A percentile compares a stretch with the other conserved stretches of the same genome.
Evolutionary conservation across 164 flowering plant genomes (phyloP).

Genomic region (Stephania yunnanensis): DNA sequence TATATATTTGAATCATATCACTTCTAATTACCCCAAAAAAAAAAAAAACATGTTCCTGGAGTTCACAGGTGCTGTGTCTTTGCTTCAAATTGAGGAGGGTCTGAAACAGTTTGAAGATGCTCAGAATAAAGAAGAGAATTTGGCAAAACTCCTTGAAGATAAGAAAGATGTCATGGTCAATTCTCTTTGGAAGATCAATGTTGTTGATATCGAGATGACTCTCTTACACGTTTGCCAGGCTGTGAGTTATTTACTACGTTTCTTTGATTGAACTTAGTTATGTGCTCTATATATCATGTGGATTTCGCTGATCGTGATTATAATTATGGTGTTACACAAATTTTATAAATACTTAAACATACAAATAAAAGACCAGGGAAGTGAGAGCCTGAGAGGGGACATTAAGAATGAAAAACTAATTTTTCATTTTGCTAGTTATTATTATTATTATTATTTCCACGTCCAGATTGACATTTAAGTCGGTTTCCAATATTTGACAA

Average conservation of each 20-base stretch:
- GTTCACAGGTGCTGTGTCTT: constrained; percentile 65
- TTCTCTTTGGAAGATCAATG: constrained; percentile 92
- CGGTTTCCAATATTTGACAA: too few species aligned
- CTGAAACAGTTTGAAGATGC: constrained; percentile 49
- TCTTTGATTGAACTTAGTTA: background rate
- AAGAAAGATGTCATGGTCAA: constrained; percentile 68
- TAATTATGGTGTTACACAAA: too few species aligned
- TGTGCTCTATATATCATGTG: background rate
- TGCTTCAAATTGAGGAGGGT: constrained; percentile 65
- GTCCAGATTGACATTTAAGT: too few species aligned
- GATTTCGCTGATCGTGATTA: too few species aligned
- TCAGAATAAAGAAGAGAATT: constrained; percentile 52
- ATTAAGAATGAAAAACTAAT: too few species aligned
- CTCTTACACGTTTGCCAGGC: constrained; percentile 68
- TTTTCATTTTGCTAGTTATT: too few species aligned
- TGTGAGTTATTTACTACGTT: constrained; percentile 32
- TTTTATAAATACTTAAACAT: too few species aligned
- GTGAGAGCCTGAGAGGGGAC: too few species aligned
- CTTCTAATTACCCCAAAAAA: background rate
- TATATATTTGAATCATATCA: background rate
- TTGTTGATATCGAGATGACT: constrained; percentile 80
- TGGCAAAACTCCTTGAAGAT: constrained; percentile 53
- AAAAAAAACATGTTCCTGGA: background rate
- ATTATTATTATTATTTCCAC: too few species aligned
- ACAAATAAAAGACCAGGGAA: too few species aligned